Evolutionary conservation across 2,329 filamentous ascomycete species (phyloP).

Genomic region (Arthrobotrys entomopaga): DNA sequence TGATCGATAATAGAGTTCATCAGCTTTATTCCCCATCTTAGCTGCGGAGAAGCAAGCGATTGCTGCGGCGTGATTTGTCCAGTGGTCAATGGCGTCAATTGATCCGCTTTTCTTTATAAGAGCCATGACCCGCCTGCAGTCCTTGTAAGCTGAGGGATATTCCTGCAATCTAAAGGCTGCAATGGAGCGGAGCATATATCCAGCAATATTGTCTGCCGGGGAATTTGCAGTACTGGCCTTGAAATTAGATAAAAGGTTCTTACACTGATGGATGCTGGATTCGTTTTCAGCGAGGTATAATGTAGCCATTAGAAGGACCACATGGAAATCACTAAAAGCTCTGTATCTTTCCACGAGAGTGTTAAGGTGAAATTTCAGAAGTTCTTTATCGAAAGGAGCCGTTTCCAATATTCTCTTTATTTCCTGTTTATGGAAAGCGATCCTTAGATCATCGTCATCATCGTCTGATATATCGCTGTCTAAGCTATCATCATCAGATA

Average conservation of each 20-base stretch:
- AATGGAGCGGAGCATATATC: not conserved
- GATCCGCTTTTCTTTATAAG: not conserved
- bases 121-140: not conserved
- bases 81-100: not conserved
- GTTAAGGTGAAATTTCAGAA: not conserved
- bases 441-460: not conserved
- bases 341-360: not conserved
- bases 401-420: not conserved
- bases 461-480: not conserved
- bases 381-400: not conserved
- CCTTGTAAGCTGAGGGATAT: not conserved
- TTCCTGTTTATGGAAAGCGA: not conserved
- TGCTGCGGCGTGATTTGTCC: not conserved
- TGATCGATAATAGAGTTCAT: not conserved
- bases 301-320: not conserved
- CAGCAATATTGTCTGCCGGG: not conserved
- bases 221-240: not conserved
- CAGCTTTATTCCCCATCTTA: not conserved
- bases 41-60: not conserved
- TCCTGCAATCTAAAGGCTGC: not conserved
- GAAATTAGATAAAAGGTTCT: not conserved
- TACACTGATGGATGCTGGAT: not conserved
- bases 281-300: not conserved
- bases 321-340: not conserved
- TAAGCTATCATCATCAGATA: not conserved